These are phyloP conservation scores for Lactuca saligna DNA, from an alignment of 129 eudicot genomes.

Conservation along the genomic window DNA sequence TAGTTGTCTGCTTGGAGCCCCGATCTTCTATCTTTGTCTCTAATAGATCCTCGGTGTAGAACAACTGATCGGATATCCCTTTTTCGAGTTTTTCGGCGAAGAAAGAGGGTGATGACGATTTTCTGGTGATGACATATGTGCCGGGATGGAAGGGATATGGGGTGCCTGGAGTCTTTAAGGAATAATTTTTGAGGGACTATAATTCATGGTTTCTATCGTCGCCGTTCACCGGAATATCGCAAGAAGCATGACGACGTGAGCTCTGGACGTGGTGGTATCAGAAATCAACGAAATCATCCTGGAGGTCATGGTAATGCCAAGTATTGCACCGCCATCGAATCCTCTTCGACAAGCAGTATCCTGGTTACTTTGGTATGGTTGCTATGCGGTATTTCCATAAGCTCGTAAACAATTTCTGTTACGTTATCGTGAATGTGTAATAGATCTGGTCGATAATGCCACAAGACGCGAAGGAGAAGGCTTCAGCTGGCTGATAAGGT, in stretches of 20 bases:
- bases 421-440: conserved; percentile 75
- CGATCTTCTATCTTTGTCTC: no score
- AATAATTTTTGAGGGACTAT: neutral
- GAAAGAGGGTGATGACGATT: no score
- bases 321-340: conserved; percentile 87
- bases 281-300: conserved; percentile 82
- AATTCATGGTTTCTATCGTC: conserved; percentile 26
- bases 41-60: no score
- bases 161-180: no score
- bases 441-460: conserved; percentile 84
- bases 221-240: conserved; percentile 21
- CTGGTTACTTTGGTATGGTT: conserved; percentile 85
- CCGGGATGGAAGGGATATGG: no score
- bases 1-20: no score
- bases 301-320: conserved; percentile 83
- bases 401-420: conserved; percentile 73
- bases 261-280: conserved; percentile 77
- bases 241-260: conserved; percentile 81
- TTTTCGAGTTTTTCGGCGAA: no score
- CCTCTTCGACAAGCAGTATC: conserved; percentile 93
- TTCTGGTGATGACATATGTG: no score
- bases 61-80: no score
- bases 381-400: conserved; percentile 85
- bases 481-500: conserved; percentile 34
- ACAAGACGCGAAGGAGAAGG: conserved; percentile 63